Conservation (phyloP, 2,329 filamentous ascomycete species). For the Neofusicoccum umdonicola region DNA sequence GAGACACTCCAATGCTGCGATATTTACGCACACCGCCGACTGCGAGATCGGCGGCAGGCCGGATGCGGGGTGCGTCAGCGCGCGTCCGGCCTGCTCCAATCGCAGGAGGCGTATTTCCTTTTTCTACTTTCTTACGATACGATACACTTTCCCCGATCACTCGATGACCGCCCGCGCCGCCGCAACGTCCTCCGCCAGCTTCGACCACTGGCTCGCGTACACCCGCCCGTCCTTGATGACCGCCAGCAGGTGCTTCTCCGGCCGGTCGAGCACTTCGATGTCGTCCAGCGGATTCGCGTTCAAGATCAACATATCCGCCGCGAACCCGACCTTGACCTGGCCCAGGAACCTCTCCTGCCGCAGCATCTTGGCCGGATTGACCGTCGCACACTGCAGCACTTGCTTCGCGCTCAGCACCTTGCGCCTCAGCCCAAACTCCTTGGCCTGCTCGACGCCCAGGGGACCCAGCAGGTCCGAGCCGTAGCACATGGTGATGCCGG, state of each 20-base stretch:
- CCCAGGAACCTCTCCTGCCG: slow-evolving; percentile 49
- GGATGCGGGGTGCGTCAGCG: neutral
- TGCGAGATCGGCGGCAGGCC: too few relatives aligned
- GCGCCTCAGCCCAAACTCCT: slow-evolving; percentile 49
- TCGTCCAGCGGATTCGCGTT: slow-evolving; percentile 56
- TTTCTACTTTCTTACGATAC: neutral
- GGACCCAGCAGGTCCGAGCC: slow-evolving; percentile 56
- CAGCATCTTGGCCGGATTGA: slow-evolving; percentile 54
- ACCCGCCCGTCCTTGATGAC: slow-evolving; percentile 58
- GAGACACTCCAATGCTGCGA: neutral
- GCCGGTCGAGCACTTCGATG: slow-evolving; percentile 50
- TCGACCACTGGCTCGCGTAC: slow-evolving; percentile 34
- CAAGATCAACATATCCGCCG: slow-evolving; percentile 55
- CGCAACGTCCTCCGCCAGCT: slow-evolving; percentile 20
- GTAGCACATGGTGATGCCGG: slow-evolving; percentile 56
- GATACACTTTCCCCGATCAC: neutral
- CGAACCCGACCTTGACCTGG: slow-evolving; percentile 50
- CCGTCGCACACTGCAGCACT: slow-evolving; percentile 52
- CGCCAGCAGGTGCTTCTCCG: slow-evolving; percentile 48
- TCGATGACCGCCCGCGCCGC: neutral
- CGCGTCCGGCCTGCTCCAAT: neutral
- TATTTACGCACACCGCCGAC: neutral
- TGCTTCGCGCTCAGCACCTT: slow-evolving; percentile 43
- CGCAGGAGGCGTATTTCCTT: neutral
- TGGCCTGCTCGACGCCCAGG: slow-evolving; percentile 48